Base-by-base conservation (phyloP, 2,329 filamentous ascomycete species). In the Orbilia oligospora region DNA sequence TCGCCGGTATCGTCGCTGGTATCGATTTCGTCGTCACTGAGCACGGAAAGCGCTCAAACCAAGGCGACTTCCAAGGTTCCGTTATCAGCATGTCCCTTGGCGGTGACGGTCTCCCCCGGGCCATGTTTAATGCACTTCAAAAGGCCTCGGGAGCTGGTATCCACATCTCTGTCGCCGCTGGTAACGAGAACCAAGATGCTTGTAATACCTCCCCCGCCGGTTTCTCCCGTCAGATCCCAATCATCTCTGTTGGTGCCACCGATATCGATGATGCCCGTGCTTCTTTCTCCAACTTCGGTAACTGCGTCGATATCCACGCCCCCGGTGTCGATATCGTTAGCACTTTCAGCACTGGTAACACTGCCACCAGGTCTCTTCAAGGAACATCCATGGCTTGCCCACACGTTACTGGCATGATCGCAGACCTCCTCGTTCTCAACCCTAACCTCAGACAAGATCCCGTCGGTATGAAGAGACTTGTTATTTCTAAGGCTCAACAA, bases 81-180 rank as follows among this genome's bases (percentile, higher is more conserved):
- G 87, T 89, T 20, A 86, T 89, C 77, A 88, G 86, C 84, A 87
- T 90, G 87, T 89, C 87, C n/a, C 85, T 90, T 0, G 88, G 88
- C 14, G 87, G 86, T 0, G 78, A 83, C 36, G 84, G 83, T 38
- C 82, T 80, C 68, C 87, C 86, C 0, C 80, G 83, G 0, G 84
- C 87, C 55, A 85, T 89, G 82, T 88, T 89, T 84, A 82, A 82
- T 30, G 87, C 87, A 55, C 85, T 89, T n/a, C 83, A 85, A 44
- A 83, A 82, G 16, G 87, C 88, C 49, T 86, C 85, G 80, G 72
- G 80, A 3, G 80, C 81, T 16, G 86, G 86, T 55, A 81, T 86
- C 22, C 83, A 86, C 76, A 82, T 85, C 56, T 83, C 85, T 51
- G 85, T 86, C 56, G 84, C 85, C 53, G 85, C 85, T 49, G 85